phyloP scores from a whole-genome alignment of 2,329 filamentous ascomycete species.

The Arthrobotrys iridis region DNA sequence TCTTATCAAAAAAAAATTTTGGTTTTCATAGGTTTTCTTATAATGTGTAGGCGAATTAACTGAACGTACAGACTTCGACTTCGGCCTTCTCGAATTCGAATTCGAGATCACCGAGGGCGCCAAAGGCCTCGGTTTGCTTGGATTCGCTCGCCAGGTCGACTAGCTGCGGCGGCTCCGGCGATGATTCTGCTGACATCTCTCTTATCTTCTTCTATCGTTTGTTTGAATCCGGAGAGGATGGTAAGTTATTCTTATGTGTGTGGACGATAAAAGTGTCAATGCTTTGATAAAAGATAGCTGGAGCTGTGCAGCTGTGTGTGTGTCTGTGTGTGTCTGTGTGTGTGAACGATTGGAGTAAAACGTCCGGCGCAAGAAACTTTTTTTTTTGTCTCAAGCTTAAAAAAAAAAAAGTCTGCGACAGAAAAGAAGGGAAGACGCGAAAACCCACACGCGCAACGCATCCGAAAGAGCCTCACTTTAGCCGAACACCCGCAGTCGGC shows the following conservation, averaged over 20 bases:
- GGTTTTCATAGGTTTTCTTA: no score
- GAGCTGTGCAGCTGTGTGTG: no score
- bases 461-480: not conserved
- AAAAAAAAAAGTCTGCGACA: not conserved
- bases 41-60: no score
- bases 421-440: not conserved
- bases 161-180: conserved; percentile 31
- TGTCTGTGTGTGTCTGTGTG: no score
- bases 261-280: no score
- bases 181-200: conserved; percentile 36
- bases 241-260: no score
- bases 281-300: no score
- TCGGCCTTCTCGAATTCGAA: conserved; percentile 85
- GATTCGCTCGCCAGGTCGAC: conserved; percentile 55
- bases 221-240: not conserved
- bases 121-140: conserved; percentile 70
- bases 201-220: not conserved
- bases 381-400: no score
- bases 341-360: not conserved
- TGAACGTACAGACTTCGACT: conserved; percentile 81
- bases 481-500: no score
- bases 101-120: conserved; percentile 82
- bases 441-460: conserved; percentile 11
- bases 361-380: not conserved
- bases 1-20: no score